A percentile compares a stretch with the other conserved stretches of the same genome.
Conservation (phyloP, 768 basidiomycete genomes). For the Strobilomyces echinocephalus region DNA sequence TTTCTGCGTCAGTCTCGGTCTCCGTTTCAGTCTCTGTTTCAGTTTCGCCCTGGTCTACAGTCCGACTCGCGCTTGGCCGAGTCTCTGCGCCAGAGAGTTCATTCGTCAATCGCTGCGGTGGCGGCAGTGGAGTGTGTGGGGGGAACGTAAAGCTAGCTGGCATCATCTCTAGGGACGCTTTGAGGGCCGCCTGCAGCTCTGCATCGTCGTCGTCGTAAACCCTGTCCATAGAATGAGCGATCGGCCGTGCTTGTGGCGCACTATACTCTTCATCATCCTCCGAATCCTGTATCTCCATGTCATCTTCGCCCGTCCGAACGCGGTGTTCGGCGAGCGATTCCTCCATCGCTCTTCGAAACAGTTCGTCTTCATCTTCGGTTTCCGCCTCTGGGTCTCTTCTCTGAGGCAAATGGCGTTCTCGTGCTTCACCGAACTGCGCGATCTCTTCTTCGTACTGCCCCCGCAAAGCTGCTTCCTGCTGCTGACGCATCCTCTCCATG, state of each 20-base stretch:
- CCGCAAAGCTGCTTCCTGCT: constrained; percentile 64
- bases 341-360: constrained; percentile 42
- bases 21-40: constrained; percentile 37
- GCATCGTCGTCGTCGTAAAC: constrained; percentile 86
- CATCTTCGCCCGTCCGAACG: constrained; percentile 13
- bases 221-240: constrained; percentile 26
- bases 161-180: constrained; percentile 68
- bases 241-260: background rate
- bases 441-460: constrained; percentile 50
- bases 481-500: constrained; percentile 57
- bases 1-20: constrained; percentile 31
- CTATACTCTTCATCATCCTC: constrained; percentile 24
- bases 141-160: constrained; percentile 49
- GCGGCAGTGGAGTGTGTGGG: constrained; percentile 6
- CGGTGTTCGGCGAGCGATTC: constrained; percentile 21
- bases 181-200: constrained; percentile 82
- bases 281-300: constrained; percentile 15
- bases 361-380: constrained; percentile 62
- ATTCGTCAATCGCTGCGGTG: constrained; percentile 15
- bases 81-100: background rate
- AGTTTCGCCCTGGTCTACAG: constrained; percentile 10
- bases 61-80: constrained; percentile 5
- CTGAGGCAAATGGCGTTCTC: constrained; percentile 7
- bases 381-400: constrained; percentile 38
- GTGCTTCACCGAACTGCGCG: constrained; percentile 18